These are phyloP conservation scores for Vitis amurensis DNA, from an alignment of 164 flowering plant genomes.

Conservation along the genomic window DNA sequence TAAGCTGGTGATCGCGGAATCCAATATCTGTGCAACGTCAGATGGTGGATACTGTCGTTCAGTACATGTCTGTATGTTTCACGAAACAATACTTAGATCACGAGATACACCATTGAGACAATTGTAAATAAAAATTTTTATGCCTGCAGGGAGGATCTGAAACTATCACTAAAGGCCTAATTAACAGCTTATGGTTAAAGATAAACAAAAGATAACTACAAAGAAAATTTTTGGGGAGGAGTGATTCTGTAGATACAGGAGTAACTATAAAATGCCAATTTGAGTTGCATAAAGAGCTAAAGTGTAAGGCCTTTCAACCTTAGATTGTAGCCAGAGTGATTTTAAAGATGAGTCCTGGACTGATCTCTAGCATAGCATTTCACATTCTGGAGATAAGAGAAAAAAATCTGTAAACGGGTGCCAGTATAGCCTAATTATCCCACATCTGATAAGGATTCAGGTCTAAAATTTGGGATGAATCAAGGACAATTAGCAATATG, in stretches of 20 bases:
- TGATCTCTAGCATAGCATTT: no score
- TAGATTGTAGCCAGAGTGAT: not conserved
- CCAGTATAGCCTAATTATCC: no score
- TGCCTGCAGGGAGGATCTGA: no score
- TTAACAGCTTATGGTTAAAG: no score
- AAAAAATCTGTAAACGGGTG: no score
- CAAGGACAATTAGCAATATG: no score
- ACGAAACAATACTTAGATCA: not conserved
- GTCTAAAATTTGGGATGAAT: no score
- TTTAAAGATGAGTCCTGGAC: no score
- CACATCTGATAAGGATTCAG: no score
- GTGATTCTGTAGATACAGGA: not conserved
- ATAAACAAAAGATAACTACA: not conserved
- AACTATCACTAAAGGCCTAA: no score
- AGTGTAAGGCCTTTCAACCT: not conserved
- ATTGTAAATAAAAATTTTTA: no score
- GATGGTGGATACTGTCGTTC: constrained; percentile 47
- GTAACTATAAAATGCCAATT: not conserved
- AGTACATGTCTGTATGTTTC: constrained; percentile 37
- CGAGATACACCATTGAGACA: not conserved
- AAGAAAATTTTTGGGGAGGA: not conserved
- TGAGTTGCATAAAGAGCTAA: not conserved
- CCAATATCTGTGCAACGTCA: constrained; percentile 46
- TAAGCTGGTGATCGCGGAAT: constrained; percentile 39
- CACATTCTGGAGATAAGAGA: no score